Evolutionary conservation across 1,284 basidiomycete genomes (phyloP).

Genomic region (Irpex sp.): DNA sequence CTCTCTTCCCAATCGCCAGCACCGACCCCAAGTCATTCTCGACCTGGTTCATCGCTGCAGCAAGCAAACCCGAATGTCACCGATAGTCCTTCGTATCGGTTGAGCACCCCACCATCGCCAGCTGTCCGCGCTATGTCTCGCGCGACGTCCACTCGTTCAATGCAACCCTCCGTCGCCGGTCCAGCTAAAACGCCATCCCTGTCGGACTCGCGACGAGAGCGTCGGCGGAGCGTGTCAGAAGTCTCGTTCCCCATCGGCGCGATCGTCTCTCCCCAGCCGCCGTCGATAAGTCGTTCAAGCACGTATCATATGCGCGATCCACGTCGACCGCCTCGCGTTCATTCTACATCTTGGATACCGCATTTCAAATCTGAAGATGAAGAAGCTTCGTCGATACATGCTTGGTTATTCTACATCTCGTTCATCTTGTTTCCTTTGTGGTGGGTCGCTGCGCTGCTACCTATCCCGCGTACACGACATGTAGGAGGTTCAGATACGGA

Average conservation of each 20-base stretch:
- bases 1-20: constrained; percentile 43
- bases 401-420: constrained; percentile 74
- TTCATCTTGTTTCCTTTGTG: constrained; percentile 73
- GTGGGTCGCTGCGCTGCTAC: constrained; percentile 67
- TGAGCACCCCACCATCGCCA: constrained; percentile 26
- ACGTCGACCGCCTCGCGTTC: constrained; percentile 53
- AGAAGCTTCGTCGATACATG: constrained; percentile 62
- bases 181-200: constrained; percentile 17
- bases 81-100: constrained; percentile 55
- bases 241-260: constrained; percentile 74
- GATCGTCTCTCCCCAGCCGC: constrained; percentile 70
- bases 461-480: constrained; percentile 56
- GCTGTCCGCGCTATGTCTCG: constrained; percentile 29
- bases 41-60: constrained; percentile 19
- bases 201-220: constrained; percentile 15
- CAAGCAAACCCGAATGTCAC: constrained; percentile 33
- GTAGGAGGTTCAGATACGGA: constrained; percentile 57
- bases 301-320: constrained; percentile 79
- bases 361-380: constrained; percentile 47
- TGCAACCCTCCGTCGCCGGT: constrained; percentile 20
- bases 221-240: constrained; percentile 27
- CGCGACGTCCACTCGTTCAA: constrained; percentile 34
- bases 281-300: constrained; percentile 52
- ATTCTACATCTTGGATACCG: constrained; percentile 58
- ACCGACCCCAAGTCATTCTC: constrained; percentile 23